Evolutionary conservation across 495 filamentous ascomycete species (phyloP), one percentile per base, ranked within the genome.

Genomic region (Pyrenula aspistea): DNA sequence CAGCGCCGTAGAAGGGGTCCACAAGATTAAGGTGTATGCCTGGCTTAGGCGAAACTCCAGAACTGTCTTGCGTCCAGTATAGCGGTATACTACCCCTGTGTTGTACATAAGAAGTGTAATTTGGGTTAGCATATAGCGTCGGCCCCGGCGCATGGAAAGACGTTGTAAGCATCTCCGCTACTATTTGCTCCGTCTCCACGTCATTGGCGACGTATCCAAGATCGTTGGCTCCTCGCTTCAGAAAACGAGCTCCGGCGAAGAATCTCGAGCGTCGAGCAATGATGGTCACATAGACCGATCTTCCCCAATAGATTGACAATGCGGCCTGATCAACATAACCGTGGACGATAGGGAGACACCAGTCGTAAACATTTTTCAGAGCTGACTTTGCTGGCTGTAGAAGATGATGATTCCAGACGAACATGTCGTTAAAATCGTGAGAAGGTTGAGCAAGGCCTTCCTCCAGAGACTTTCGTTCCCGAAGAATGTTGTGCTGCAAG

Each of bases 181-280:
- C 91, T 60, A 98, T 96, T 67, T 98, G 93, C 70, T 98, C 93
- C 2, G 94, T 96, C 71, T 98, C 94, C n/a, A 98, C 93, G 69
- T 98, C 93, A 65, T 98, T 98, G 42, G 93, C 93, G 54, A 98
- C 93, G 69, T 95, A 95, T 21, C 93, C 93, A 56, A 95, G 63
- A 68, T 98, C 94, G 63, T 98, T 98, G 49, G 91, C 86, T 49
- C 93, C 93, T 56, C 93, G 82, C 70, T 98, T 98, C 54, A 98
- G 70, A 61, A 96, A 98, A 2, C 93, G 79, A 22, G 93, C 93
- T 49, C 93, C 93, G 1, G 93, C 93, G 70, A 97, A 98, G 68
- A 86, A 89, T 12, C 94, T 81, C 25, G 94, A 97, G 10, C 93
- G 82, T 54, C 93, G 82, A 0, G 93, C 93, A 62, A 98, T 93